Base-by-base conservation (phyloP, 2,329 filamentous ascomycete genomes). In the Clarireedia homoeocarpa region DNA sequence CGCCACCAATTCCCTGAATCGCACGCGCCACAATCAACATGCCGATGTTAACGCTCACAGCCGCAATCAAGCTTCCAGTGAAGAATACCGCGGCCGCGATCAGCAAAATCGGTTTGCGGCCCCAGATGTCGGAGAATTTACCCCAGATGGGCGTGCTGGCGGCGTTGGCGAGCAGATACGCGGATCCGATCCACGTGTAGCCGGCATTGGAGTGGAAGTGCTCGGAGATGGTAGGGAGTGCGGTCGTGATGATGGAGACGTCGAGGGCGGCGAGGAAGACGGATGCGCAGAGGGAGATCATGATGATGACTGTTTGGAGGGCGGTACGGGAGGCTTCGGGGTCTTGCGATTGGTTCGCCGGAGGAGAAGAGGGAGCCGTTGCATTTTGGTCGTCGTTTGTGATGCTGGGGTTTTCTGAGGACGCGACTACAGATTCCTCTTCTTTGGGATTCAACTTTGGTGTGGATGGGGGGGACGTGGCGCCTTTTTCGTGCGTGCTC, bases 171-270 rank as follows among this genome's bases (percentile, higher is more conserved):
- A 91, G 79, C 3, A 90, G 74, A 68, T 87, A 91, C 0, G 87
- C 82, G 27, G 80, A 83, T 1, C 87, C 88, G 58, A 92, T 86
- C 89, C 88, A 91, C 14, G 84, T 83, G 70, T 90, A 91, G 9
- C 67, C 66, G 1, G 66, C 65, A 4, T 72, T 70, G 5, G 75
- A 77, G 17, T 77, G 68, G 63, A 82, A 80, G 36, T 78, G 69
- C 58, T 76, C 72, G 15, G 75, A 74, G 52, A 85, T 84, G 1
- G 80, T 83, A 0, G 82, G 82, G 0, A 84, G 70, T 2, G 82
- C 80, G 3, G 82, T 84, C 0, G 82, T 80, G 53, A 85, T 74
- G 60, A 84, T 84, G 0, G 81, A 83, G 6, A 59, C 60, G 55
- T 70, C 68, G 26, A 70, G 63, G 2, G 68, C 68, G 0, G 66